Conservation (phyloP, 2,329 filamentous ascomycete genomes). For the Fusarium chaquense region DNA sequence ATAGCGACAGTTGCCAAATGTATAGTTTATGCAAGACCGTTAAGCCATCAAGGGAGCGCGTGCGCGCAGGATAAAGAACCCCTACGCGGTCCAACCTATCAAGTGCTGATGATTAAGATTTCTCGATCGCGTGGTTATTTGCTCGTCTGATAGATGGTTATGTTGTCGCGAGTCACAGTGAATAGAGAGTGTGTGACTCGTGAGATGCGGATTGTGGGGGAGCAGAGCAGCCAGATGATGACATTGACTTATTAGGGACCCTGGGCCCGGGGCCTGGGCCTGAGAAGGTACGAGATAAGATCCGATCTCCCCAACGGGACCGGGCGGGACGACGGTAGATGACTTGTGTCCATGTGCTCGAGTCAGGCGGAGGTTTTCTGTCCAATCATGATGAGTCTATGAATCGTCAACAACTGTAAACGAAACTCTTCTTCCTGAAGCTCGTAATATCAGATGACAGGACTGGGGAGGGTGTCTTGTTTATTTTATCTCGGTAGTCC, state of each 20-base stretch:
- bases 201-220: slow-evolving; percentile 22
- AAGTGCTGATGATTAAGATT: neutral
- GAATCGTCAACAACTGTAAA: neutral
- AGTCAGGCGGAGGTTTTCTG: slow-evolving; percentile 35
- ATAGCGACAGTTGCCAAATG: slow-evolving; percentile 16
- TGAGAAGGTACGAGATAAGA: slow-evolving; percentile 26
- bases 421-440: neutral
- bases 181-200: slow-evolving; percentile 10
- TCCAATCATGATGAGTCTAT: slow-evolving; percentile 11
- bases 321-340: slow-evolving; percentile 16
- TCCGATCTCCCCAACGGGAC: slow-evolving; percentile 22
- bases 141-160: slow-evolving; percentile 7
- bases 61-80: neutral
- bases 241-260: slow-evolving; percentile 9
- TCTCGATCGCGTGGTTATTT: slow-evolving; percentile 25
- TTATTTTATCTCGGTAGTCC: neutral
- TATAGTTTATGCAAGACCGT: slow-evolving; percentile 19
- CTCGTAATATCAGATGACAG: neutral
- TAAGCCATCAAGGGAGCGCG: slow-evolving; percentile 30
- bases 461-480: neutral
- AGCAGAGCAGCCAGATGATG: slow-evolving; percentile 21
- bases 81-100: slow-evolving; percentile 2
- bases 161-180: slow-evolving; percentile 13
- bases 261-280: neutral
- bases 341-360: slow-evolving; percentile 32